Evolutionary conservation across 2,329 filamentous ascomycete genomes (phyloP), one percentile per base, ranked within the genome.

Genomic region (Cladosporium sp.): DNA sequence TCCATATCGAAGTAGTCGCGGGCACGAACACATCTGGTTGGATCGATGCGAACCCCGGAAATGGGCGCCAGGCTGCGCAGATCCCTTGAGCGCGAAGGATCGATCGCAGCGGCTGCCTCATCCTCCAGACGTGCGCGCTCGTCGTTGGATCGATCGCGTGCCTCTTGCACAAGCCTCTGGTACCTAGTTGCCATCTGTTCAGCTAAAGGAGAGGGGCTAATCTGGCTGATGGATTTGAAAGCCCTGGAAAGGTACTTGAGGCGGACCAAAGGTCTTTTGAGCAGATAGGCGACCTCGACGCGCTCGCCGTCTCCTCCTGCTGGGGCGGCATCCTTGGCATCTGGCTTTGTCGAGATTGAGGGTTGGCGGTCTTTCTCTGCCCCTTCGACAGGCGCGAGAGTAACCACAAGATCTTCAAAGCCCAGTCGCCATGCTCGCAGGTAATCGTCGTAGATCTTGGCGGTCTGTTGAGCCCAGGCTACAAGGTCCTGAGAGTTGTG

Each of bases 371-470:
- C 81, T 66, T 79, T 78, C n/a, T 71, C 66, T 34, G 66, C 66
- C 57, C 89, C 87, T 36, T 89, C 87, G 5, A 88, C 86, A 8
- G 92, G 91, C 1, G 92, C 93, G 36, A 98, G 86, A 75, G 97
- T 98, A 71, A 99, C 92, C 58, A 98, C 88, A 23, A 99, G 88
- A 75, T 96, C 93, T 73, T 97, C 91, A 77, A 98, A 99, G 0
- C 95, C 95, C 57, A 98, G 84, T 32, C 93, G 86, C 95, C 95
- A 99, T 8, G 90, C 89, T 73, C 88, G 88, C 34, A 98, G 84
- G 76, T 98, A 99, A 73, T 92, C 89, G 67, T 88, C 84, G 76
- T 99, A 99, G 11, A 94, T 85, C 64, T 89, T 88, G 54, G 91
- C 87, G 0, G 92, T 89, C 23, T 86, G 87, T 64, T 92, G 87